phyloP scores from a whole-genome alignment of 805 yeast species.

The Millerozyma miso region DNA sequence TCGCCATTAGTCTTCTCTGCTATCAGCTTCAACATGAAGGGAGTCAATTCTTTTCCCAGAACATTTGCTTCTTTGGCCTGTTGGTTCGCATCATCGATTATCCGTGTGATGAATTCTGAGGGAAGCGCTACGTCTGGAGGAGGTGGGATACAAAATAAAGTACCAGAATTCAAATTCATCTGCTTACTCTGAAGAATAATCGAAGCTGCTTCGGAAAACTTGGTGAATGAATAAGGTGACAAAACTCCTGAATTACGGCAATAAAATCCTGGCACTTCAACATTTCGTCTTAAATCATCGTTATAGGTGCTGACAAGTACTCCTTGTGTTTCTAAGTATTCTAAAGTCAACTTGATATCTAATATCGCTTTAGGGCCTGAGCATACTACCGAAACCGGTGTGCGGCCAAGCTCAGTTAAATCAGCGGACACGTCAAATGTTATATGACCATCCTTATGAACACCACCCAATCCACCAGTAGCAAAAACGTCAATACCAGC shows the following conservation, averaged over 20 bases:
- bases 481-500: constrained; percentile 85
- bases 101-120: constrained; percentile 44
- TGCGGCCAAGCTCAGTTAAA: constrained; percentile 74
- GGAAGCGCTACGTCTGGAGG: constrained; percentile 60
- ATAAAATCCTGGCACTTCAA: constrained; percentile 75
- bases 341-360: constrained; percentile 78
- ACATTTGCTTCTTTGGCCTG: constrained; percentile 54
- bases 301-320: constrained; percentile 75
- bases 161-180: constrained; percentile 61
- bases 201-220: constrained; percentile 56
- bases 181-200: constrained; percentile 43
- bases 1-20: constrained; percentile 66
- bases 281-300: constrained; percentile 20
- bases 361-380: constrained; percentile 87
- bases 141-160: constrained; percentile 78
- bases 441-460: constrained; percentile 69
- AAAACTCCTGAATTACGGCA: constrained; percentile 67
- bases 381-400: constrained; percentile 87
- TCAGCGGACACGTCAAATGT: constrained; percentile 86
- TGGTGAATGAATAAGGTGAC: constrained; percentile 63
- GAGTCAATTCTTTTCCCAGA: constrained; percentile 73
- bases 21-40: constrained; percentile 64
- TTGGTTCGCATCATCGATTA: constrained; percentile 55
- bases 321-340: constrained; percentile 86
- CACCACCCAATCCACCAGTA: constrained; percentile 93